phyloP scores from a whole-genome alignment of 805 yeast genomes.

The Yamadazyma philogaea region DNA sequence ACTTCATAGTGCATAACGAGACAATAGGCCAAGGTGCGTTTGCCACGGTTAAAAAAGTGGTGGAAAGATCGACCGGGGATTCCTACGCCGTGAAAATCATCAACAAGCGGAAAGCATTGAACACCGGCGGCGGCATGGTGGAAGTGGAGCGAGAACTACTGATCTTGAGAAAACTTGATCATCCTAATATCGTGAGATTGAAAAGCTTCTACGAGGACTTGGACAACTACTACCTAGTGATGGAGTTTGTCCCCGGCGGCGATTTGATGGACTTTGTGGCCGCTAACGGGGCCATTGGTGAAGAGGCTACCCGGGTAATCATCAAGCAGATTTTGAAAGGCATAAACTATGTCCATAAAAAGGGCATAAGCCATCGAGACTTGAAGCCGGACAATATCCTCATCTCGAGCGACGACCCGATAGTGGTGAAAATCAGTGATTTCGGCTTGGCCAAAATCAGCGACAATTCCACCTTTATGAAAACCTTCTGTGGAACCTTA shows the following conservation, averaged over 20 bases:
- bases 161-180: constrained; percentile 72
- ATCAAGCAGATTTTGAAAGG: constrained; percentile 82
- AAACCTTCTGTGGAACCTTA: constrained; percentile 95
- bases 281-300: constrained; percentile 87
- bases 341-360: constrained; percentile 78
- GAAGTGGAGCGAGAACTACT: constrained; percentile 86
- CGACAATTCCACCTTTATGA: constrained; percentile 80
- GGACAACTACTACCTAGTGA: constrained; percentile 78
- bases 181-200: constrained; percentile 79
- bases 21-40: constrained; percentile 98
- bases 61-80: constrained; percentile 80
- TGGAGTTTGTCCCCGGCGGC: constrained; percentile 97
- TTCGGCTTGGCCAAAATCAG: constrained; percentile 93
- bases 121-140: constrained; percentile 57
- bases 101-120: constrained; percentile 67
- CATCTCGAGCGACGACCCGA: constrained; percentile 88
- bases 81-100: constrained; percentile 91
- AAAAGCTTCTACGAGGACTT: constrained; percentile 84
- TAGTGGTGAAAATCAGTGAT: constrained; percentile 87
- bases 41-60: constrained; percentile 90
- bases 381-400: constrained; percentile 93
- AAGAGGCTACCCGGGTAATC: constrained; percentile 84
- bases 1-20: constrained; percentile 77
- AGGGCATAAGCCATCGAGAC: constrained; percentile 95
- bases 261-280: constrained; percentile 97